Percentiles rank a stretch among this genome's conserved stretches.
These are phyloP conservation scores for Colletotrichum tropicale DNA, from an alignment of 2,329 filamentous ascomycete species.

Conservation along the genomic window DNA sequence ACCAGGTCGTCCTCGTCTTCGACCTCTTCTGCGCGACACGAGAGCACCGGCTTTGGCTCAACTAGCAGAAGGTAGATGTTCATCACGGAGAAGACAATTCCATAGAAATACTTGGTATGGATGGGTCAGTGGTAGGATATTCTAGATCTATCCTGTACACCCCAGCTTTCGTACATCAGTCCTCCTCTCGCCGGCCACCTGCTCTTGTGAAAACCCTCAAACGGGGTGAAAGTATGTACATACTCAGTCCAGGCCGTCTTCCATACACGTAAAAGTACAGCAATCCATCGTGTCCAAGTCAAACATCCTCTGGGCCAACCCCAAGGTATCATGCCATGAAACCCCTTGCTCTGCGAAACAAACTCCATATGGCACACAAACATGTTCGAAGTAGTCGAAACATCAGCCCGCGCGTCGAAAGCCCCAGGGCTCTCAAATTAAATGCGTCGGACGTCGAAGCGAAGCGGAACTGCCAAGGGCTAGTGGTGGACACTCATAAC, in stretches of 20 bases:
- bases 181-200: neutral
- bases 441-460: neutral
- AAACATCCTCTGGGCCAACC: conserved; percentile 3
- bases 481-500: conserved; percentile 74
- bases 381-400: conserved; percentile 2
- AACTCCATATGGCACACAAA: conserved; percentile 15
- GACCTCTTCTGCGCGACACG: conserved; percentile 57
- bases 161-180: neutral
- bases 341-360: conserved; percentile 10
- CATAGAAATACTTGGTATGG: neutral
- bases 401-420: neutral
- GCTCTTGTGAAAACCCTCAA: neutral
- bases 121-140: conserved; percentile 4
- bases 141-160: conserved; percentile 19
- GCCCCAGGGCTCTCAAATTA: neutral
- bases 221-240: conserved; percentile 15
- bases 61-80: conserved; percentile 59
- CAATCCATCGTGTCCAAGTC: conserved; percentile 20
- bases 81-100: neutral
- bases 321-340: conserved; percentile 22
- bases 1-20: conserved; percentile 48
- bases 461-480: neutral
- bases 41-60: conserved; percentile 76
- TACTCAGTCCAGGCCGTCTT: conserved; percentile 10
- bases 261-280: conserved; percentile 25